phyloP scores from a whole-genome alignment of 345 rosid genomes.

The Brassica juncea region DNA sequence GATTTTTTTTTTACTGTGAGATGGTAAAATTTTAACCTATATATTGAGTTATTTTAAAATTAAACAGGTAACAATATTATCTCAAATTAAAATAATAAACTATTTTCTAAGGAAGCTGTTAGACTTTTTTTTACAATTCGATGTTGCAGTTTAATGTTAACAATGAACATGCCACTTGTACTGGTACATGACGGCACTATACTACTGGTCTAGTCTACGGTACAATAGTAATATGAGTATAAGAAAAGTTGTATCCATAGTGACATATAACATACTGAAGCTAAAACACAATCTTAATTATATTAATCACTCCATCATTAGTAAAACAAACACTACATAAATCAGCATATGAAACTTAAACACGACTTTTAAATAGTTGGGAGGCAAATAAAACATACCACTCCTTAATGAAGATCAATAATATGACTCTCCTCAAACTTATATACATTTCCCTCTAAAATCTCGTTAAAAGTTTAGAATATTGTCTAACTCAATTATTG shows the following conservation, averaged over 20 bases:
- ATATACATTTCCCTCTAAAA: constrained; percentile 18
- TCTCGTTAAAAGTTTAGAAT: constrained; percentile 13
- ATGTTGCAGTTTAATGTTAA: neutral
- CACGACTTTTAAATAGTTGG: constrained; percentile 16
- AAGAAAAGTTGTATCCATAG: neutral
- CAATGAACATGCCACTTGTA: constrained; percentile 22
- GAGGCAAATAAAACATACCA: constrained; percentile 36
- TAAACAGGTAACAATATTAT: neutral
- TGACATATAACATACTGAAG: constrained; percentile 3
- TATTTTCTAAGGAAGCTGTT: neutral
- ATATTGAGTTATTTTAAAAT: neutral
- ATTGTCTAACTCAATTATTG: constrained; percentile 32
- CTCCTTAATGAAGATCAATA: constrained; percentile 25
- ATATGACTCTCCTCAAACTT: constrained; percentile 14
- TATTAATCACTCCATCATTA: constrained; percentile 23
- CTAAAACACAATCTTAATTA: neutral
- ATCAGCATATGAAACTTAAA: constrained; percentile 19
- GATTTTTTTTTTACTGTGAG: neutral
- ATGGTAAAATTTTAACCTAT: neutral
- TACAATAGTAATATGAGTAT: neutral
- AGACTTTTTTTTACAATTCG: neutral
- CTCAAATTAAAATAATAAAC: neutral
- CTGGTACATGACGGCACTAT: constrained; percentile 20
- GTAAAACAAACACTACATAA: constrained; percentile 21
- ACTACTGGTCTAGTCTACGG: neutral